Percentiles rank a stretch among this genome's conserved stretches.
Evolutionary conservation across 768 basidiomycete genomes (phyloP).

Genomic region (Trametes punicea): DNA sequence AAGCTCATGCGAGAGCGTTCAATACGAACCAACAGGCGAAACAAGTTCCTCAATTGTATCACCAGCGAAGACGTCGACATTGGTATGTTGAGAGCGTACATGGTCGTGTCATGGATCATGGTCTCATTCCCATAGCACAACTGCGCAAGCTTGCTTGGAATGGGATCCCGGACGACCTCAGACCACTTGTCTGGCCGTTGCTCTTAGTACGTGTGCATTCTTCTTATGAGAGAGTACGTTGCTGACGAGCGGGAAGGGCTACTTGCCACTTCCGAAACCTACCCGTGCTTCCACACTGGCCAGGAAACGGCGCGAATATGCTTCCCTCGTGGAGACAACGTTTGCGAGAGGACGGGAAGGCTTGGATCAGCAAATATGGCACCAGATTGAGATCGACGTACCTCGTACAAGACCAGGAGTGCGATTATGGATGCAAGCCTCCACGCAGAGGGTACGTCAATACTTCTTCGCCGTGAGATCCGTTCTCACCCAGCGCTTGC

Average conservation of each 20-base stretch:
- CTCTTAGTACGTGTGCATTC: conserved; percentile 62
- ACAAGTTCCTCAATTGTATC: conserved; percentile 82
- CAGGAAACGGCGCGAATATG: conserved; percentile 90
- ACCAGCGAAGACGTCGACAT: conserved; percentile 78
- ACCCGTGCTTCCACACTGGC: conserved; percentile 73
- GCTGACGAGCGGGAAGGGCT: conserved; percentile 57
- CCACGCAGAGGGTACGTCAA: conserved; percentile 77
- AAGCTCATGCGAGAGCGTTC: conserved; percentile 72
- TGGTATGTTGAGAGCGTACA: conserved; percentile 42
- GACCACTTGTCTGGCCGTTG: conserved; percentile 92
- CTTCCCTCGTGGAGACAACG: conserved; percentile 82
- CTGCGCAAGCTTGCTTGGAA: conserved; percentile 93
- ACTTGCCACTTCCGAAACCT: conserved; percentile 81
- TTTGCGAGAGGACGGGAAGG: conserved; percentile 84
- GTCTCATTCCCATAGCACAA: conserved; percentile 47
- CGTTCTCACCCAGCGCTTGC: conserved; percentile 11
- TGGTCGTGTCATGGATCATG: background rate
- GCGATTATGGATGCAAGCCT: conserved; percentile 83
- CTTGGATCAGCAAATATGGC: conserved; percentile 97
- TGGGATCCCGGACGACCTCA: conserved; percentile 83
- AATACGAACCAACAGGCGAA: conserved; percentile 70
- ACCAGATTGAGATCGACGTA: conserved; percentile 98
- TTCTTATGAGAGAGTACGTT: background rate
- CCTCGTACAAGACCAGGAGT: conserved; percentile 93
- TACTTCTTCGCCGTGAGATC: conserved; percentile 5